Percentiles rank a stretch among this genome's conserved stretches.
Evolutionary conservation across 2,329 filamentous ascomycete species (phyloP).

Genomic region (Alternaria sp.): DNA sequence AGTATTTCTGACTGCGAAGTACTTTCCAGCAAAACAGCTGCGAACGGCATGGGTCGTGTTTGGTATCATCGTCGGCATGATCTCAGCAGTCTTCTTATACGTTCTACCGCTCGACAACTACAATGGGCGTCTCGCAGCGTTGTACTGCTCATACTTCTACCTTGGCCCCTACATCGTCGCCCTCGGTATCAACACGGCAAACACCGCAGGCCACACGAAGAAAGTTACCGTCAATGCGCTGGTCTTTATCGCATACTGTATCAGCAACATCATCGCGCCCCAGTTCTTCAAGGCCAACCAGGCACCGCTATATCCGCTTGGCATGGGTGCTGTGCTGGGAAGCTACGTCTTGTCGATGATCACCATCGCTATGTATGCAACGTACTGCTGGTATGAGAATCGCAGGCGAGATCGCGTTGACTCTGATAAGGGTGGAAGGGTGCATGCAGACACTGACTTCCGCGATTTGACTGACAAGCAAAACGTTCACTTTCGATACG

Average conservation of each 20-base stretch:
- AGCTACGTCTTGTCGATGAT: constrained; percentile 28
- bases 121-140: constrained; percentile 33
- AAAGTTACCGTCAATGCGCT: constrained; percentile 45
- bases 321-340: constrained; percentile 13
- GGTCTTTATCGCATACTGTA: constrained; percentile 50
- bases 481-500: constrained; percentile 32
- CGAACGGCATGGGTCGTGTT: constrained; percentile 35
- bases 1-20: constrained; percentile 40
- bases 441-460: constrained; percentile 40
- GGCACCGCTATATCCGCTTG: constrained; percentile 38
- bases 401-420: constrained; percentile 19
- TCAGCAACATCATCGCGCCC: constrained; percentile 50
- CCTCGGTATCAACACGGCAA: constrained; percentile 19
- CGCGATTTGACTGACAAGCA: constrained; percentile 46
- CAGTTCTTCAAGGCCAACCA: constrained; percentile 49
- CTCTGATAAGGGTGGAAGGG: constrained; percentile 19
- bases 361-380: constrained; percentile 37
- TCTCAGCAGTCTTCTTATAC: constrained; percentile 36
- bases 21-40: constrained; percentile 25
- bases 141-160: constrained; percentile 38
- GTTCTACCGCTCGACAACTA: constrained; percentile 32
- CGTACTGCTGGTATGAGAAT: constrained; percentile 43
- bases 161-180: constrained; percentile 21
- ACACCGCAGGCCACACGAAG: constrained; percentile 46
- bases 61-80: constrained; percentile 34